phyloP scores from a whole-genome alignment of 345 rosid species.

The Mangifera indica region DNA sequence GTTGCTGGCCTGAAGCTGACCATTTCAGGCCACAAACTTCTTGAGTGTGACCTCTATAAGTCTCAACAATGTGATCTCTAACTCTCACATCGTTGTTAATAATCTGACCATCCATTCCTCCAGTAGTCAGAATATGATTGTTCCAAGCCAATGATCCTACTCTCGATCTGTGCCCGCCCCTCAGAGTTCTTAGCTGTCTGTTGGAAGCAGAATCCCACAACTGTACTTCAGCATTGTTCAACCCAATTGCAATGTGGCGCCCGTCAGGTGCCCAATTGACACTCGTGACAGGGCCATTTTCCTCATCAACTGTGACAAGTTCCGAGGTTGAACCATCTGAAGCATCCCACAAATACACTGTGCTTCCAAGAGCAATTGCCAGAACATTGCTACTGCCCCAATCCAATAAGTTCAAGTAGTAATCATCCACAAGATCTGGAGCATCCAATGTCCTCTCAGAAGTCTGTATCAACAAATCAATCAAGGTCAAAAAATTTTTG shows the following conservation, averaged over 20 bases:
- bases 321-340: constrained; percentile 45
- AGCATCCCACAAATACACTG: constrained; percentile 53
- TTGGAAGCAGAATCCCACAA: constrained; percentile 45
- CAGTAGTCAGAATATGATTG: constrained; percentile 47
- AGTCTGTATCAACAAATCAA: constrained; percentile 27
- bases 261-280: constrained; percentile 61
- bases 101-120: constrained; percentile 49
- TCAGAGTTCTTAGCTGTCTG: constrained; percentile 33
- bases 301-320: constrained; percentile 47
- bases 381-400: constrained; percentile 53
- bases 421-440: constrained; percentile 50
- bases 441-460: constrained; percentile 55
- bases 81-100: constrained; percentile 52
- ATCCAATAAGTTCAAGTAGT: constrained; percentile 46
- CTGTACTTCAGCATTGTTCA: constrained; percentile 52
- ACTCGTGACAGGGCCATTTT: constrained; percentile 49
- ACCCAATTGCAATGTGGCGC: constrained; percentile 42
- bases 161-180: constrained; percentile 43
- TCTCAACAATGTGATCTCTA: constrained; percentile 42
- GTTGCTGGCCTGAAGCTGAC: constrained; percentile 52
- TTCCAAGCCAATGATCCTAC: constrained; percentile 56
- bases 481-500: no score
- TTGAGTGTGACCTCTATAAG: constrained; percentile 46
- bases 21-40: constrained; percentile 56
- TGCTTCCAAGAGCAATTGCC: constrained; percentile 37